These are phyloP conservation scores for Colletotrichum sp. DNA, from an alignment of 2,329 filamentous ascomycete species.

Conservation along the genomic window DNA sequence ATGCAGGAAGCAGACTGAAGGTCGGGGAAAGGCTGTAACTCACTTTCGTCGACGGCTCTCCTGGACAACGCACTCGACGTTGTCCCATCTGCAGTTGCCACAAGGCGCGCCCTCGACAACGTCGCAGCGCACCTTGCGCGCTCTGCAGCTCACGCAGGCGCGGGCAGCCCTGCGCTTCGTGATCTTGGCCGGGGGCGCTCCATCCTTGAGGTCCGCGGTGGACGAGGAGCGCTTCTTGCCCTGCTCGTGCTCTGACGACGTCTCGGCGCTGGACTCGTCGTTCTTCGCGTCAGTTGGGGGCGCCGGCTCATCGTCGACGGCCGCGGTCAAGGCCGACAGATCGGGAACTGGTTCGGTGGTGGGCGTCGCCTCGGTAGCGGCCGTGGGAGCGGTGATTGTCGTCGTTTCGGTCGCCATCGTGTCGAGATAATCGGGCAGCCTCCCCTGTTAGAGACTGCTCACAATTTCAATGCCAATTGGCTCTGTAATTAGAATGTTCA, in stretches of 20 bases:
- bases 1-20: neutral
- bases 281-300: neutral
- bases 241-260: constrained; percentile 12
- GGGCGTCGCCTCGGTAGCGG: neutral
- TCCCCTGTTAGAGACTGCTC: constrained; percentile 14
- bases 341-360: constrained; percentile 7
- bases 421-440: neutral
- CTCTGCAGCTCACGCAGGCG: constrained; percentile 87
- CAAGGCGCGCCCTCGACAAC: constrained; percentile 89
- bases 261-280: constrained; percentile 14
- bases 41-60: constrained; percentile 88
- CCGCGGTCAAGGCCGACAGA: neutral
- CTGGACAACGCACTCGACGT: constrained; percentile 77
- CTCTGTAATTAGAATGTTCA: neutral
- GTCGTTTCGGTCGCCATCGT: constrained; percentile 11
- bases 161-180: constrained; percentile 87
- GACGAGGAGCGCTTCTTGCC: constrained; percentile 22
- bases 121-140: constrained; percentile 91
- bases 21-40: constrained; percentile 42
- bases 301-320: neutral
- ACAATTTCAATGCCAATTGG: neutral
- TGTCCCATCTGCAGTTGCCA: constrained; percentile 84
- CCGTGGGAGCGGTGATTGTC: neutral
- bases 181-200: constrained; percentile 45
- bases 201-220: constrained; percentile 16